Conservation (phyloP, 495 filamentous ascomycete genomes). For the Alectoria sarmentosa region DNA sequence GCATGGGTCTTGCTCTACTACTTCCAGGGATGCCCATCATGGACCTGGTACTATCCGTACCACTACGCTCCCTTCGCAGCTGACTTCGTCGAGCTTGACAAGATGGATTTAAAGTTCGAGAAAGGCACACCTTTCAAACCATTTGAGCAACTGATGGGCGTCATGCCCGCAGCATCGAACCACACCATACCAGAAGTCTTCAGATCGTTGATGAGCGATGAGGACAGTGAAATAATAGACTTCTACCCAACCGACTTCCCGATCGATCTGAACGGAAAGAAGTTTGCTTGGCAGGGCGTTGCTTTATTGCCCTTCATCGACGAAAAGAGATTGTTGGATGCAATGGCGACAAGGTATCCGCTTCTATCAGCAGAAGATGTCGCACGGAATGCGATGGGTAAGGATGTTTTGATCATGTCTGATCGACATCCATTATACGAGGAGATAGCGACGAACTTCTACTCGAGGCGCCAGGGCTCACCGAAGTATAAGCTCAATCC, state of each 20-base stretch:
- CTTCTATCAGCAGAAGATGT: conserved; percentile 70
- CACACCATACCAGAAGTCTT: conserved; percentile 85
- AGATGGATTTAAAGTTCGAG: conserved; percentile 74
- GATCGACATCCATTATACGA: conserved; percentile 76
- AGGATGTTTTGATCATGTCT: conserved; percentile 76
- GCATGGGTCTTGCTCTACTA: conserved; percentile 98
- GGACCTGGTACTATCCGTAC: conserved; percentile 98
- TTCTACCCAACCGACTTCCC: conserved; percentile 96
- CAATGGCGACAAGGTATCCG: conserved; percentile 77
- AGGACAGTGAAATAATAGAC: conserved; percentile 86
- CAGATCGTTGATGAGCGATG: conserved; percentile 77
- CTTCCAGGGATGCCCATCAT: conserved; percentile 94
- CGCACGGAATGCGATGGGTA: conserved; percentile 70
- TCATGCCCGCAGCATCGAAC: conserved; percentile 85
- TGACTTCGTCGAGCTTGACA: conserved; percentile 79
- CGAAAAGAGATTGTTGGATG: conserved; percentile 73
- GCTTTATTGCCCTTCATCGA: conserved; percentile 94
- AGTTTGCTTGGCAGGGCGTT: conserved; percentile 97
- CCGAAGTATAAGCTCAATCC: conserved; percentile 64
- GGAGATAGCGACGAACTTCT: conserved; percentile 73
- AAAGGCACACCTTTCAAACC: conserved; percentile 83
- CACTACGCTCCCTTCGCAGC: conserved; percentile 97
- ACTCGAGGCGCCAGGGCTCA: conserved; percentile 73
- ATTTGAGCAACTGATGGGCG: conserved; percentile 98
- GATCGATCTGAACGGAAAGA: conserved; percentile 94